Percentiles rank a stretch among this genome's conserved stretches.
phyloP scores from a whole-genome alignment of 148 eudicot species.

The Cornus controversa region DNA sequence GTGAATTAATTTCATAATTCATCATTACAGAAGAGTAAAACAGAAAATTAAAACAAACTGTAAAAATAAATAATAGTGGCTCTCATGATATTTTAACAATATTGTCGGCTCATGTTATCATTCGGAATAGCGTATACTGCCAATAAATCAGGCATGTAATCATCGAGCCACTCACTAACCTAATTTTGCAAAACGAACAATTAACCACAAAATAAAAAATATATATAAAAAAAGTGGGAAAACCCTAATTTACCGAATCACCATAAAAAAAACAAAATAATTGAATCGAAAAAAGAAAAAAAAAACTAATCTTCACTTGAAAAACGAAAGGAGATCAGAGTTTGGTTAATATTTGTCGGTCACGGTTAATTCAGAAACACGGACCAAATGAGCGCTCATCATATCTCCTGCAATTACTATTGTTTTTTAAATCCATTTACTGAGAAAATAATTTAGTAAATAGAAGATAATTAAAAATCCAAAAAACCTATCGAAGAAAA shows the following conservation, averaged over 20 bases:
- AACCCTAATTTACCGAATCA: neutral
- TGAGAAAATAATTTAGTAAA: too few relatives aligned
- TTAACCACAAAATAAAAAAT: neutral
- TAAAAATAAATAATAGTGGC: too few relatives aligned
- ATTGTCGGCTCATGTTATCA: too few relatives aligned
- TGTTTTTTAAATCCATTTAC: neutral
- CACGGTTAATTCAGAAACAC: constrained; percentile 74
- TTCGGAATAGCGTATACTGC: too few relatives aligned
- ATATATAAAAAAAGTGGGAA: neutral
- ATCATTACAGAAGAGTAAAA: too few relatives aligned
- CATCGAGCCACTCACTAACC: too few relatives aligned
- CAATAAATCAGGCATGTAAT: too few relatives aligned
- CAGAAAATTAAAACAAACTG: too few relatives aligned
- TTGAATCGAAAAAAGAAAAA: neutral
- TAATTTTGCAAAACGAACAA: too few relatives aligned
- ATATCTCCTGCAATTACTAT: constrained; percentile 18
- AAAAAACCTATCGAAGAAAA: neutral
- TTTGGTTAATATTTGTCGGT: constrained; percentile 42
- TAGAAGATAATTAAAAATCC: neutral
- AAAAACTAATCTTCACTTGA: neutral
- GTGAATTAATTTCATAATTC: too few relatives aligned
- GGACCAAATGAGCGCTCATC: constrained; percentile 64
- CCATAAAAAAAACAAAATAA: neutral
- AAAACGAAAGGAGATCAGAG: constrained; percentile 43
- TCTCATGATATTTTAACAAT: too few relatives aligned